These are phyloP conservation scores for Hirschfeldia incana DNA, from an alignment of 345 rosid species.

Conservation along the genomic window DNA sequence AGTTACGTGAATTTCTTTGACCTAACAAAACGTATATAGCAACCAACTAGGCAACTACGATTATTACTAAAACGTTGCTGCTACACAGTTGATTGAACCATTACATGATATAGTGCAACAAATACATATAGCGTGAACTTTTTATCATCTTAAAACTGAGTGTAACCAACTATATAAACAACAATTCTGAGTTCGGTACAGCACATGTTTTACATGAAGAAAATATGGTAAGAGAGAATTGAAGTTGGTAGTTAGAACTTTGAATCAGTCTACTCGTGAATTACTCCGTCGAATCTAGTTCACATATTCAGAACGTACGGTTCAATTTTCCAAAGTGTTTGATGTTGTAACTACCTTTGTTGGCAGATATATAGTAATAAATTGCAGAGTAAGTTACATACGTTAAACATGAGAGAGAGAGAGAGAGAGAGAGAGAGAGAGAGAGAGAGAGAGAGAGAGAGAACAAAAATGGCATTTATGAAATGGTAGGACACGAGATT, in stretches of 20 bases:
- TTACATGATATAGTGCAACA: neutral
- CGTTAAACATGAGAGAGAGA: neutral
- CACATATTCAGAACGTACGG: neutral
- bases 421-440: neutral
- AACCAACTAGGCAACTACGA: neutral
- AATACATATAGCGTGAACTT: neutral
- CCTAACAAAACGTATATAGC: neutral
- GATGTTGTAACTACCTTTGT: conserved; percentile 1
- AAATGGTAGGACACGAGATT: neutral
- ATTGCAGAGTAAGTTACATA: neutral
- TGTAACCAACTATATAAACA: neutral
- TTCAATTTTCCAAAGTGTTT: neutral
- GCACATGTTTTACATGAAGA: neutral
- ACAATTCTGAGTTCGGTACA: neutral
- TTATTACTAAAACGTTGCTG: neutral
- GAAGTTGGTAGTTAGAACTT: conserved; percentile 10
- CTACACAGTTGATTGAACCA: neutral
- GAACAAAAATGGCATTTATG: neutral
- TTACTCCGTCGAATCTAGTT: neutral
- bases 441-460: neutral
- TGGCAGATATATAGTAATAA: neutral
- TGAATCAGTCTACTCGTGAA: neutral
- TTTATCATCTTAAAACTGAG: neutral
- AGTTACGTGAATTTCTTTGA: neutral
- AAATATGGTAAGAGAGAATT: neutral